Conservation (phyloP, 768 basidiomycete species). For the Boletus barrowsii region DNA sequence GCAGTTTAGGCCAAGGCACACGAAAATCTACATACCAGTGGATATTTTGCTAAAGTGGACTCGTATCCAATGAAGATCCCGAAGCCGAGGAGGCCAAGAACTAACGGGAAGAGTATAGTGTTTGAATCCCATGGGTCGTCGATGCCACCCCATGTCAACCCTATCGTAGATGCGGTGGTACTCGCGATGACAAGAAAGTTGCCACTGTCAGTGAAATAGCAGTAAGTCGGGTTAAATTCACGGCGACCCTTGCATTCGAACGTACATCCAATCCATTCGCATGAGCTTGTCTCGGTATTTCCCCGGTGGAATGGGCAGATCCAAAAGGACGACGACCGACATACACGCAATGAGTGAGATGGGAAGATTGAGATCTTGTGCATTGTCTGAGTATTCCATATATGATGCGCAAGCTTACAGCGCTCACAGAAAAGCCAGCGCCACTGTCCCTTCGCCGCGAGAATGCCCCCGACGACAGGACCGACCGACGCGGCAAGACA, state of each 20-base stretch:
- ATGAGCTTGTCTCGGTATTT: constrained; percentile 34
- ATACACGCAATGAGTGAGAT: constrained; percentile 30
- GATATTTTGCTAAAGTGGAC: constrained; percentile 22
- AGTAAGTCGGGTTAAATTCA: not conserved
- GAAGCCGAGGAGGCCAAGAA: constrained; percentile 40
- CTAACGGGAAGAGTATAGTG: constrained; percentile 39
- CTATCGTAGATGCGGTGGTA: constrained; percentile 36
- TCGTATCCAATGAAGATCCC: constrained; percentile 41
- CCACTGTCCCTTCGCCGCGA: constrained; percentile 35
- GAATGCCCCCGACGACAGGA: constrained; percentile 35
- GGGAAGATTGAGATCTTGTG: constrained; percentile 41
- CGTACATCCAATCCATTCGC: constrained; percentile 45
- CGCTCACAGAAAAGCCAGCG: constrained; percentile 41
- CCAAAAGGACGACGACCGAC: constrained; percentile 30
- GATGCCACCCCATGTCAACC: constrained; percentile 48
- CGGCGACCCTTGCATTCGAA: not conserved
- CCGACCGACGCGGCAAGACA: constrained; percentile 35
- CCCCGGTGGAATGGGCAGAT: constrained; percentile 34
- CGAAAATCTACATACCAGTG: constrained; percentile 25
- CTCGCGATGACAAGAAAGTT: constrained; percentile 39
- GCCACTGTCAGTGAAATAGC: constrained; percentile 29
- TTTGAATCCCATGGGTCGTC: constrained; percentile 40
- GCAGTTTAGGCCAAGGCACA: not conserved
- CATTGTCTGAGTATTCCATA: not conserved
- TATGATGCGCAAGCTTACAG: not conserved